Evolutionary conservation across 345 rosid species (phyloP), one percentile per base, ranked within the genome.

Genomic region (Lumnitzera racemosa): DNA sequence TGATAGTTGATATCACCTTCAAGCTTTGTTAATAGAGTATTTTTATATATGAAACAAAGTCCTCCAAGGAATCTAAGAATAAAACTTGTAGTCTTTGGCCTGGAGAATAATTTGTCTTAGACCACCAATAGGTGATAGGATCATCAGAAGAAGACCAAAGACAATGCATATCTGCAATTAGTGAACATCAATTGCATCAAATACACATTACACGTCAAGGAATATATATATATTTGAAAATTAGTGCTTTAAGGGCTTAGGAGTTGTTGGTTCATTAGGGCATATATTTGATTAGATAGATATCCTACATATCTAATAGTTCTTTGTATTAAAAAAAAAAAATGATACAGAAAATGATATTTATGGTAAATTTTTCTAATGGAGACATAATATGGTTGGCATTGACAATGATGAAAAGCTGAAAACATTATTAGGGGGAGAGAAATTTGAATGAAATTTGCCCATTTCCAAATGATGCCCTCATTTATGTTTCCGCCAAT

Each of bases 61-160:
- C 11, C 20, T n/a, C 24, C 24, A 20, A 12, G 27, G 13, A 11
- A 53, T 61, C 53, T 67, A 87, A 24, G 84, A 78, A 78, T 83
- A 89, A 70, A 91, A 89, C 24, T 76, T 6, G 69, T 87, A 87
- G 23, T 11, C 62, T 70, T 82, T 87, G 29, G 96, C 82, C 9
- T 61, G 58, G 9, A 72, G 17, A 46, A 89, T 88, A 64, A 89
- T 91, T 15, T 70, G 72, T 81, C 89, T 82, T 27, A 91, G 52
- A 24, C 84, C 96, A 66, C 98, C 98, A 54, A 92, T 87, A 0
- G 96, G 96, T 10, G 96, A 68, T 49, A 89, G 60, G 49, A 71
- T 67, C 91, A 85, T 85, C 57, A 92, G 59, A 53, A 75, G 57
- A 14, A 87, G 14, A 17, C 91, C 91, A 2, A 82, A 67, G 62